These are phyloP conservation scores for Dendrocalamus latiflorus DNA, from an alignment of 202 grass and related monocot genomes.

Conservation along the genomic window DNA sequence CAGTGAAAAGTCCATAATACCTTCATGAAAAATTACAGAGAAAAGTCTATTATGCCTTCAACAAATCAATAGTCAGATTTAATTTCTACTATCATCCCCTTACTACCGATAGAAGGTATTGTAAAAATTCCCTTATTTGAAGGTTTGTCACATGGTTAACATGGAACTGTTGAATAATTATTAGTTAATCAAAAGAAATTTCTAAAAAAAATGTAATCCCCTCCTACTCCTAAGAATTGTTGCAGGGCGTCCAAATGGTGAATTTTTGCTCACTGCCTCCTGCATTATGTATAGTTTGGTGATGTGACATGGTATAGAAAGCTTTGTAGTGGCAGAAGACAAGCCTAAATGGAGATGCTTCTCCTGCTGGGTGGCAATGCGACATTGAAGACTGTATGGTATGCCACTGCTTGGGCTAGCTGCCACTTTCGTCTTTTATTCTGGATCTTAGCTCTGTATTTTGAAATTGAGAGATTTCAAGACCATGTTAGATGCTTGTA, in stretches of 20 bases:
- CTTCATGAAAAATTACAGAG: too few relatives aligned
- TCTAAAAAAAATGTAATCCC: not conserved
- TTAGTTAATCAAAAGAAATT: too few relatives aligned
- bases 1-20: too few relatives aligned
- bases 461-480: not conserved
- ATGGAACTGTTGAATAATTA: too few relatives aligned
- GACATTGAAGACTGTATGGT: not conserved
- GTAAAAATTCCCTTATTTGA: too few relatives aligned
- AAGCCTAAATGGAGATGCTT: slow-evolving; percentile 18
- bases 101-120: too few relatives aligned
- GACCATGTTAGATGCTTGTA: slow-evolving; percentile 31
- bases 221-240: not conserved
- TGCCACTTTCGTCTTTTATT: slow-evolving; percentile 1
- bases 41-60: too few relatives aligned
- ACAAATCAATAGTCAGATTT: too few relatives aligned
- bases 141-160: too few relatives aligned
- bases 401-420: not conserved
- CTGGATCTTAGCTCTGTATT: slow-evolving; percentile 12
- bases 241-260: not conserved
- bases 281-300: slow-evolving; percentile 2
- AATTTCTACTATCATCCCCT: too few relatives aligned
- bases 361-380: slow-evolving; percentile 2
- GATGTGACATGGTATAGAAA: slow-evolving; percentile 8
- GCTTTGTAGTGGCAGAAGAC: not conserved
- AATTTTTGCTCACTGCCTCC: not conserved